Percentiles rank a stretch among this genome's conserved stretches.
phyloP scores from a whole-genome alignment of 257 asterid species.

The Nicotiana tabacum region DNA sequence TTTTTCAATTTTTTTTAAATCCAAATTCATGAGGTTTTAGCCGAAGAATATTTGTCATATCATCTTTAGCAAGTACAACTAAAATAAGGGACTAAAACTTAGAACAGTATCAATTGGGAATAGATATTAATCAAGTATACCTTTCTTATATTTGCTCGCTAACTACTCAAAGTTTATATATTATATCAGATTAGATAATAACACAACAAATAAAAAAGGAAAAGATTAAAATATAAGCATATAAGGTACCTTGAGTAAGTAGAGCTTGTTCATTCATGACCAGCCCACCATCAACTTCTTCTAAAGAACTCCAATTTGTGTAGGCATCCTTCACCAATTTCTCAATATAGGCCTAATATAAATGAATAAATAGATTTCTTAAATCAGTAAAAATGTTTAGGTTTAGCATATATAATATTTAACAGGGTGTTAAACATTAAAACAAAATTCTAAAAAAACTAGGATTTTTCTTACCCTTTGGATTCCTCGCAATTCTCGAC shows the following conservation, averaged over 20 bases:
- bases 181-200: neutral
- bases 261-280: conserved; percentile 25
- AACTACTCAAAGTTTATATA: neutral
- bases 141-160: neutral
- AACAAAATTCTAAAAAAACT: neutral
- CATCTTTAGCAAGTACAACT: neutral
- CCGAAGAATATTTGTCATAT: neutral
- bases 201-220: neutral
- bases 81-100: neutral
- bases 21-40: neutral
- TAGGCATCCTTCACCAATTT: conserved; percentile 51
- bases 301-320: conserved; percentile 47
- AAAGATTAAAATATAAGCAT: neutral
- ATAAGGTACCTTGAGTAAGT: conserved; percentile 35
- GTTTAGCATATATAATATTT: neutral
- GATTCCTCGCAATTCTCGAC: conserved; percentile 19
- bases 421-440: neutral
- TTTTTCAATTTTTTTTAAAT: neutral
- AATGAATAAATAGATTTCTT: neutral
- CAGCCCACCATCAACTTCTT: conserved; percentile 40
- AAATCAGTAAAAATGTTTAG: neutral
- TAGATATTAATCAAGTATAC: neutral
- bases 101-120: neutral
- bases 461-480: conserved; percentile 20
- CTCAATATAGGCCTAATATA: conserved; percentile 30